Percentiles rank a stretch among this genome's conserved stretches.
These are phyloP conservation scores for Cocos nucifera DNA, from an alignment of 176 grass and related monocot species.

Conservation along the genomic window DNA sequence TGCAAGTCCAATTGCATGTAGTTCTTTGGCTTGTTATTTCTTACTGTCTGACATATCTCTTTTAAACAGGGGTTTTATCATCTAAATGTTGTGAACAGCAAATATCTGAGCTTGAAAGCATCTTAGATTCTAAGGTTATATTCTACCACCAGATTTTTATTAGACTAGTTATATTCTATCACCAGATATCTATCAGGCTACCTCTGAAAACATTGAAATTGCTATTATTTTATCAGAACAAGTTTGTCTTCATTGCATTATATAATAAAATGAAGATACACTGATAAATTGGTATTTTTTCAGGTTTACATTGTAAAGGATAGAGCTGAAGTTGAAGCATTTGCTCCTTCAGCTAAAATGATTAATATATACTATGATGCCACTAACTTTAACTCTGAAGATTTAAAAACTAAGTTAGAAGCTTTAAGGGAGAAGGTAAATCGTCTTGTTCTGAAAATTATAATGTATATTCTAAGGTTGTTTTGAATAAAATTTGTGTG, in stretches of 20 bases:
- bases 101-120: slow-evolving; percentile 42
- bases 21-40: too few relatives aligned
- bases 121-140: slow-evolving; percentile 41
- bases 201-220: not conserved
- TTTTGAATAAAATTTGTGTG: slow-evolving; percentile 10
- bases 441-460: slow-evolving; percentile 10
- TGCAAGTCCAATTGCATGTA: too few relatives aligned
- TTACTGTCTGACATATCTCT: not conserved
- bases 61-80: slow-evolving; percentile 28
- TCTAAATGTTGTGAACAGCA: slow-evolving; percentile 36
- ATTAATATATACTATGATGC: slow-evolving; percentile 50
- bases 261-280: too few relatives aligned
- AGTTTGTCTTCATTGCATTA: too few relatives aligned
- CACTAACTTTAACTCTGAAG: slow-evolving; percentile 34
- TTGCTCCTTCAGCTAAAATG: slow-evolving; percentile 28
- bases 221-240: too few relatives aligned
- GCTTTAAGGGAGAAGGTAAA: slow-evolving; percentile 33
- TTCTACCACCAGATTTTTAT: slow-evolving; percentile 4
- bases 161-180: slow-evolving; percentile 17
- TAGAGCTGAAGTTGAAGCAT: slow-evolving; percentile 37
- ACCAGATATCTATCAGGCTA: slow-evolving; percentile 6
- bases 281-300: slow-evolving; percentile 5
- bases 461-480: too few relatives aligned
- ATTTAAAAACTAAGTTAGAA: slow-evolving; percentile 39
- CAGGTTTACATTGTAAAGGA: slow-evolving; percentile 44